Base-by-base conservation (phyloP, 2,329 filamentous ascomycete species). In the Pseudocercospora pini-densiflorae region DNA sequence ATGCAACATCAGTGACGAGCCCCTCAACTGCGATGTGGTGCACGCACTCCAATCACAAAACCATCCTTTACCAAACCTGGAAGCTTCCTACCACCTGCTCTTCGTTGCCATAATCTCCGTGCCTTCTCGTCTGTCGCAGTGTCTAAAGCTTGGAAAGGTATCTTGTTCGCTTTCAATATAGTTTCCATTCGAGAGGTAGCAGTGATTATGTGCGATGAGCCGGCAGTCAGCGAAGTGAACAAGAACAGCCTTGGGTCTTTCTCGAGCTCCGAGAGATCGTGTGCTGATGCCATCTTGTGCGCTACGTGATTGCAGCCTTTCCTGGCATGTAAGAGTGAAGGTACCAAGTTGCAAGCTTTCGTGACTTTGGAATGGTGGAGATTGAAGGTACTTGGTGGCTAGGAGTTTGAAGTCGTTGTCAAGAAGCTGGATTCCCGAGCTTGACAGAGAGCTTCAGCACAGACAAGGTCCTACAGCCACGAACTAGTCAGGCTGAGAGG, bases 141-240 rank as follows among this genome's bases (percentile, higher is more conserved):
- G 80, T 99, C 95, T 76, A 97, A 85, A 70, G 92, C 93, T 78
- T 92, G 93, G 84, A 98, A 99, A 10, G 93, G 92, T 65, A 99
- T 91, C 73, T 91, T 91, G 84, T 98, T 97, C 70, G 93, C 94
- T 77, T 93, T 94, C 67, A 99, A 87, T 76, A 99, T 98, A 12
- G 94, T 97, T 81, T 99, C 94, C 72, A 99, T 89, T 57, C 95
- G 92, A 62, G 94, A 96, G 1, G 95, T 98, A 27, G 94, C 95
- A 47, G 95, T 98, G 76, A 98, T 90, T 78, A 98, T 97, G 79
- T 97, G 93, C 24, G 93, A 97, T 47, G 93, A 97, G 70, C 95
- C 95, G 66, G 95, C 92, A 21, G 95, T 98, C 63, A 99, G 86
- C 61, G 94, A 98, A 67, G 95, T 98, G 83, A 96, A 97, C 74